These are phyloP conservation scores for Aphanomyces astaci DNA, from an alignment of 352 stramenopile genomes.

Conservation along the genomic window DNA sequence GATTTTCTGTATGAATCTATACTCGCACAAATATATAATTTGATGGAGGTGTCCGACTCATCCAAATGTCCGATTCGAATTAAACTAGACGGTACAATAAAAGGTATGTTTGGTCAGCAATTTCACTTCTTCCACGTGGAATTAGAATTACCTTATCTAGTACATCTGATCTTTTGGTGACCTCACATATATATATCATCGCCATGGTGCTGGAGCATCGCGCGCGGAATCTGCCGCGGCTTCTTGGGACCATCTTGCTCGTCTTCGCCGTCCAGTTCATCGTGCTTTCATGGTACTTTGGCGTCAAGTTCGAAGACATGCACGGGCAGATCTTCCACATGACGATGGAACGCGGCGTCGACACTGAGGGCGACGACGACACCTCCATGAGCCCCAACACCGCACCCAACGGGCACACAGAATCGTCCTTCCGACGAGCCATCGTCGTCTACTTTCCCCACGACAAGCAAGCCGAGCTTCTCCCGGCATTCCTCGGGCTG, in stretches of 20 bases:
- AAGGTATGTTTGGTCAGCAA: no score
- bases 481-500: background rate
- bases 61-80: no score
- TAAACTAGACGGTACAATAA: no score
- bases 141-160: no score
- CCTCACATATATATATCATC: no score
- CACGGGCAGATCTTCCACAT: background rate
- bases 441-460: conserved; percentile 14
- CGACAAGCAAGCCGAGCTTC: background rate
- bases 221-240: background rate
- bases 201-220: background rate
- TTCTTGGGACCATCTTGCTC: background rate
- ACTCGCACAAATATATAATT: no score
- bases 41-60: no score
- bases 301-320: conserved; percentile 9
- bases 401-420: no score
- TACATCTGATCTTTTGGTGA: no score
- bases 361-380: background rate
- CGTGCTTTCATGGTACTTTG: conserved; percentile 5
- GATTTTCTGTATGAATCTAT: no score
- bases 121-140: no score
- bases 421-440: conserved; percentile 7
- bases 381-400: background rate
- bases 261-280: conserved; percentile 18
- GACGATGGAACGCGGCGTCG: no score